These are phyloP conservation scores for Phoenix roebelenii DNA, from an alignment of 176 grass and related monocot genomes.

Conservation along the genomic window DNA sequence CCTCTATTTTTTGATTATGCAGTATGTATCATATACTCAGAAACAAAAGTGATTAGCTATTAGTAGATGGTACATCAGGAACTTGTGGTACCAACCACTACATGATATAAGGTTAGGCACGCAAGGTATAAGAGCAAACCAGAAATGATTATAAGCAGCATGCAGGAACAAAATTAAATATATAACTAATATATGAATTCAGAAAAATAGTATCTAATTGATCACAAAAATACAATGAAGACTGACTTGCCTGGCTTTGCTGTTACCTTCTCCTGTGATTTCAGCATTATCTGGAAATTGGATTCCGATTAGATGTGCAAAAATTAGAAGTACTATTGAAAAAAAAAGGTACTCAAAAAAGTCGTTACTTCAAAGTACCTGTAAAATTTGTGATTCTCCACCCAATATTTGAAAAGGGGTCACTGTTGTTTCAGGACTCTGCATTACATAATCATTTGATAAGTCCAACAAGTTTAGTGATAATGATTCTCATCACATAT, in stretches of 20 bases:
- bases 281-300: constrained; percentile 72
- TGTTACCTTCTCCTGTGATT: constrained; percentile 77
- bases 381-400: constrained; percentile 81
- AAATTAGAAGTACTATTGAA: neutral
- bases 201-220: too few relatives aligned
- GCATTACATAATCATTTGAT: constrained; percentile 10
- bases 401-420: constrained; percentile 96
- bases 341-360: neutral
- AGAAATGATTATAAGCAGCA: too few relatives aligned
- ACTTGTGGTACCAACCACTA: too few relatives aligned
- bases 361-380: constrained; percentile 42
- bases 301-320: neutral
- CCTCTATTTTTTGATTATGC: too few relatives aligned
- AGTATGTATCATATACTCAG: too few relatives aligned
- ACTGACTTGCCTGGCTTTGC: constrained; percentile 57
- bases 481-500: too few relatives aligned
- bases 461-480: neutral
- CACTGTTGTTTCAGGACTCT: constrained; percentile 58
- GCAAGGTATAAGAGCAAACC: too few relatives aligned
- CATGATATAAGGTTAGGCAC: too few relatives aligned
- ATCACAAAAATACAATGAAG: neutral
- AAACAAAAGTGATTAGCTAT: too few relatives aligned
- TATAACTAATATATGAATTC: too few relatives aligned
- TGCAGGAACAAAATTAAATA: too few relatives aligned
- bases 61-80: too few relatives aligned